A percentile compares a stretch with the other conserved stretches of the same genome.
Evolutionary conservation across 2,329 filamentous ascomycete species (phyloP).

Genomic region (Chaetomium sp.): DNA sequence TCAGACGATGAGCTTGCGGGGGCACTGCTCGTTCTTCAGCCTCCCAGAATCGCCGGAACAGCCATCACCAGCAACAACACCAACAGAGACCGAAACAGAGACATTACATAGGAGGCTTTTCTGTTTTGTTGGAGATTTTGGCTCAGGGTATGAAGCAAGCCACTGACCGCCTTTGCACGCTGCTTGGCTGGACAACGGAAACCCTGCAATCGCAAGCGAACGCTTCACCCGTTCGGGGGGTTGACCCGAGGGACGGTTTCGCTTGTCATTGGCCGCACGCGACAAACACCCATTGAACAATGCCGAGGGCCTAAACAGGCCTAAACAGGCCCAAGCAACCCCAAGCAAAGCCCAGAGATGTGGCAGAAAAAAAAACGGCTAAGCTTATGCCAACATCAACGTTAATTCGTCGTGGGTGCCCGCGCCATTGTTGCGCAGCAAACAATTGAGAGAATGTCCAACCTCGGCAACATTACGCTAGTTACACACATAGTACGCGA

Average conservation of each 20-base stretch:
- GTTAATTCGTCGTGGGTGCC: conserved; percentile 11
- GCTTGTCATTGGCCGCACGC: conserved; percentile 8
- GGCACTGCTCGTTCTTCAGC: neutral
- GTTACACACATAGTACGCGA: neutral
- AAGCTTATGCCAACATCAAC: conserved; percentile 13
- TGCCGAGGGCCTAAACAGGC: no score
- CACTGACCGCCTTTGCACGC: conserved; percentile 6
- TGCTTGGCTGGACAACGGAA: neutral
- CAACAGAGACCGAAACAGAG: no score
- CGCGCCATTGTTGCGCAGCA: neutral
- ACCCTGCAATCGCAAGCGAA: neutral
- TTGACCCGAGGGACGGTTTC: conserved; percentile 7
- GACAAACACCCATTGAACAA: neutral
- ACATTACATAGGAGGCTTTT: no score
- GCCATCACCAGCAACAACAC: no score
- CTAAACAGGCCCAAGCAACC: neutral
- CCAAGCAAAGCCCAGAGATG: conserved; percentile 17
- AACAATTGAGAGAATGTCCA: neutral
- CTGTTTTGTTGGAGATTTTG: neutral
- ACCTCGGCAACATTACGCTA: neutral
- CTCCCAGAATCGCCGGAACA: neutral
- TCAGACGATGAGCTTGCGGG: neutral
- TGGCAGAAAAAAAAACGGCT: conserved; percentile 23
- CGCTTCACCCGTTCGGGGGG: conserved; percentile 11
- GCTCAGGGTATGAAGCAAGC: neutral